phyloP scores from a whole-genome alignment of 2,329 filamentous ascomycete species.

The Phaeosphaeriaceae sp. region DNA sequence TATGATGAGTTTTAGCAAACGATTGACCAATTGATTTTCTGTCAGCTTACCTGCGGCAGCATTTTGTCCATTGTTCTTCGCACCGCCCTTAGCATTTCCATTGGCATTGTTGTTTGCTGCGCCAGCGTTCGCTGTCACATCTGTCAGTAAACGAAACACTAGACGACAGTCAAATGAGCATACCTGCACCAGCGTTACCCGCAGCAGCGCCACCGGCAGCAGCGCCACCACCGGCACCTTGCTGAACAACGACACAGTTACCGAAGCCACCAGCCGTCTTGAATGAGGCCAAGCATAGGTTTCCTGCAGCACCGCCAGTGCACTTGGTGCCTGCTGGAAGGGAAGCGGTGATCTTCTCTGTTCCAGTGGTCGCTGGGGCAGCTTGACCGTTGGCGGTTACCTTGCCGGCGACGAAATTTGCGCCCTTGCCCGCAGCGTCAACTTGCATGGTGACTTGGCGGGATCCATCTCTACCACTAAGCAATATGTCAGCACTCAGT shows the following conservation, averaged over 20 bases:
- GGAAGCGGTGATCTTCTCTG: slow-evolving; percentile 7
- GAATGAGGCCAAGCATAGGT: slow-evolving; percentile 6
- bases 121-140: slow-evolving; percentile 1
- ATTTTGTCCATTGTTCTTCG: neutral
- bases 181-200: neutral
- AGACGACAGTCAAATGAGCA: neutral
- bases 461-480: slow-evolving; percentile 7
- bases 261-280: slow-evolving; percentile 9
- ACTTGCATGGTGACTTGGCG: slow-evolving; percentile 8
- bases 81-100: neutral
- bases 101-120: slow-evolving; percentile 2
- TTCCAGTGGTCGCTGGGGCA: slow-evolving; percentile 7
- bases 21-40: neutral
- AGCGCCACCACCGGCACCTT: slow-evolving; percentile 4
- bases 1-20: neutral
- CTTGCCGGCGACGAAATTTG: slow-evolving; percentile 2
- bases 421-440: slow-evolving; percentile 4
- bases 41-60: neutral
- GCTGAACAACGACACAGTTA: slow-evolving; percentile 9
- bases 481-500: neutral
- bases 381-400: slow-evolving; percentile 6
- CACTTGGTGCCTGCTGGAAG: slow-evolving; percentile 5
- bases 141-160: neutral
- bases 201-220: neutral
- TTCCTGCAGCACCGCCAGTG: slow-evolving; percentile 5